phyloP scores from a whole-genome alignment of 345 rosid species.

The Lepidium africanum region DNA sequence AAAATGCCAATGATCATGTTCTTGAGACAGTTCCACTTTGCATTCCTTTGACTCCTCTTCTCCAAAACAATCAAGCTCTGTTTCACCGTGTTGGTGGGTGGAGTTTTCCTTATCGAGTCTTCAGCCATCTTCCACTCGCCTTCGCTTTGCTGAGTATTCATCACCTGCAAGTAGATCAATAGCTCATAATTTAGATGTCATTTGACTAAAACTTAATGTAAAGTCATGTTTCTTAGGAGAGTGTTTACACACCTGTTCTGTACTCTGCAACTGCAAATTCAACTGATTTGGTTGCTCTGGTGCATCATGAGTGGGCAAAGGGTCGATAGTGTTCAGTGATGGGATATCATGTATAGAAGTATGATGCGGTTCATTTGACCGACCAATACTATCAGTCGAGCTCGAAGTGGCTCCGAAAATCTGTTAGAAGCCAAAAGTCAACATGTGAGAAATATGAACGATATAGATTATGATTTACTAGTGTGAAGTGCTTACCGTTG shows the following conservation, averaged over 20 bases:
- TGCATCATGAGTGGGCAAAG: not conserved
- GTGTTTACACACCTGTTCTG: not conserved
- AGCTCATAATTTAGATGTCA: not conserved
- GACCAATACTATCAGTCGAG: slow-evolving; percentile 11
- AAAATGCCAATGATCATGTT: slow-evolving; percentile 19
- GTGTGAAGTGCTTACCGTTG: slow-evolving; percentile 10
- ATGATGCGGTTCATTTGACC: not conserved
- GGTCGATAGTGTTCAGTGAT: not conserved
- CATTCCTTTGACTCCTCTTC: not conserved
- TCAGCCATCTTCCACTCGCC: slow-evolving; percentile 11
- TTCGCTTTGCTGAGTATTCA: not conserved
- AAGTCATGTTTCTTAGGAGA: not conserved
- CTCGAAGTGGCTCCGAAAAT: slow-evolving; percentile 5
- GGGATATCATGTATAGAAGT: not conserved
- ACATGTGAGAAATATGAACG: not conserved
- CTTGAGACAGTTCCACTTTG: slow-evolving; percentile 5
- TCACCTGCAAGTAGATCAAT: slow-evolving; percentile 14
- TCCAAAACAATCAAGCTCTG: slow-evolving; percentile 12
- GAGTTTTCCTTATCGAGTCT: slow-evolving; percentile 1
- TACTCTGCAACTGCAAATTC: not conserved
- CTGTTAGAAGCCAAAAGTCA: not conserved
- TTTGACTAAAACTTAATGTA: not conserved
- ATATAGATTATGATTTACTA: not conserved
- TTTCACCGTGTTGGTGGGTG: not conserved
- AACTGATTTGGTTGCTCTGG: slow-evolving; percentile 13